Conservation (phyloP, 805 yeast genomes). For the Zygotorulaspora sp. region DNA sequence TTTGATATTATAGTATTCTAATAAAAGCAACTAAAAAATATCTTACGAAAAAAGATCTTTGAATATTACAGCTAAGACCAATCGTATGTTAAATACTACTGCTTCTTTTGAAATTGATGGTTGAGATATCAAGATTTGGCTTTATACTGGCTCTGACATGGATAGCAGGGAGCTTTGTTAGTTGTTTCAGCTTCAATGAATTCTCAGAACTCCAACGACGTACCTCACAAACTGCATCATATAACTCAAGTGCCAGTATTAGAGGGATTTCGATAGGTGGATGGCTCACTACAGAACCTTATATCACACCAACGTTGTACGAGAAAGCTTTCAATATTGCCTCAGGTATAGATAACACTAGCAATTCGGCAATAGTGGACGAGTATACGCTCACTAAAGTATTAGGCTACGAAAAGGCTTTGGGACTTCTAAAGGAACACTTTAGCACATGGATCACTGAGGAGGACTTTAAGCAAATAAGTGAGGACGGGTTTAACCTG, state of each 20-base stretch:
- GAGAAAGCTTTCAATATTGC: slow-evolving; percentile 34
- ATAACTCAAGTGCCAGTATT: slow-evolving; percentile 7
- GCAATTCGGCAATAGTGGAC: slow-evolving; percentile 43
- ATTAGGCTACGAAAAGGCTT: slow-evolving; percentile 48
- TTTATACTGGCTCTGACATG: too few relatives aligned
- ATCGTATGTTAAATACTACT: not conserved
- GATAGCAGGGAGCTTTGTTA: too few relatives aligned
- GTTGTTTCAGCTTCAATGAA: too few relatives aligned
- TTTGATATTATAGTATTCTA: too few relatives aligned
- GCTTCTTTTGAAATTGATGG: too few relatives aligned
- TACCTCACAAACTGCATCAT: slow-evolving; percentile 5
- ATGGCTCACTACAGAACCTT: slow-evolving; percentile 70
- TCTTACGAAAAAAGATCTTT: too few relatives aligned
- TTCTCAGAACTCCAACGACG: slow-evolving; percentile 6
- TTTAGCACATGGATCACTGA: slow-evolving; percentile 59
- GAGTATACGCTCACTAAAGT: slow-evolving; percentile 51
- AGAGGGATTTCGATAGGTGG: slow-evolving; percentile 61
- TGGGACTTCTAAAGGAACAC: slow-evolving; percentile 43
- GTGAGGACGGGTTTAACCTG: slow-evolving; percentile 53
- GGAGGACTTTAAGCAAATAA: slow-evolving; percentile 50
- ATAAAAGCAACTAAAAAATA: too few relatives aligned
- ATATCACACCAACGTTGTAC: slow-evolving; percentile 61
- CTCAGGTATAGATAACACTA: slow-evolving; percentile 27
- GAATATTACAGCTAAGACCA: too few relatives aligned
- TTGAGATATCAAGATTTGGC: too few relatives aligned